A percentile compares a stretch with the other conserved stretches of the same genome.
phyloP scores from a whole-genome alignment of 352 stramenopile species.

The Pythium oligandrum region DNA sequence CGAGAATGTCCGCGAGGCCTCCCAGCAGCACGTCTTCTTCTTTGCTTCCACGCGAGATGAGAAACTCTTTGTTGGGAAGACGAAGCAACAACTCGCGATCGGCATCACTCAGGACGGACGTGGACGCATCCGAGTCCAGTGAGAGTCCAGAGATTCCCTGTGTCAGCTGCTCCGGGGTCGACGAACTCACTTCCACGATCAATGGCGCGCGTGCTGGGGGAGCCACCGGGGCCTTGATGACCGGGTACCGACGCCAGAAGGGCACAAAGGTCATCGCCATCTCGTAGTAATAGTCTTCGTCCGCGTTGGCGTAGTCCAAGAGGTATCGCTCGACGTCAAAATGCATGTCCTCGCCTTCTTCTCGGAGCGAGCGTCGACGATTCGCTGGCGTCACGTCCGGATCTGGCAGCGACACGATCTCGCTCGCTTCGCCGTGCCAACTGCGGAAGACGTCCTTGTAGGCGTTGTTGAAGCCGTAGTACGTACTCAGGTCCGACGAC shows the following conservation, averaged over 20 bases:
- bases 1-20: conserved; percentile 92
- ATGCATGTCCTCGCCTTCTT: conserved; percentile 85
- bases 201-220: conserved; percentile 12
- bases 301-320: conserved; percentile 87
- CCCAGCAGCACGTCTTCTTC: conserved; percentile 67
- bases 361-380: conserved; percentile 68
- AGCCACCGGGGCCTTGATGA: conserved; percentile 8
- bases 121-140: neutral
- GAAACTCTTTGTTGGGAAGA: conserved; percentile 77
- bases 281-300: conserved; percentile 93
- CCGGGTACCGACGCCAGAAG: conserved; percentile 79
- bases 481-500: conserved; percentile 37
- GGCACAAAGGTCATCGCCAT: conserved; percentile 86
- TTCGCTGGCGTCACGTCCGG: conserved; percentile 75
- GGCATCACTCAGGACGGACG: conserved; percentile 32
- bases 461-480: conserved; percentile 94
- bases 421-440: conserved; percentile 89
- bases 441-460: conserved; percentile 92
- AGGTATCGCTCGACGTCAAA: conserved; percentile 97
- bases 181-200: conserved; percentile 29
- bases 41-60: conserved; percentile 47
- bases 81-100: conserved; percentile 75
- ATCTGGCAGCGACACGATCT: conserved; percentile 91
- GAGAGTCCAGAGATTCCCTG: neutral
- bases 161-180: neutral